Conservation (phyloP, 495 filamentous ascomycete genomes). For the Podospora didyma region DNA sequence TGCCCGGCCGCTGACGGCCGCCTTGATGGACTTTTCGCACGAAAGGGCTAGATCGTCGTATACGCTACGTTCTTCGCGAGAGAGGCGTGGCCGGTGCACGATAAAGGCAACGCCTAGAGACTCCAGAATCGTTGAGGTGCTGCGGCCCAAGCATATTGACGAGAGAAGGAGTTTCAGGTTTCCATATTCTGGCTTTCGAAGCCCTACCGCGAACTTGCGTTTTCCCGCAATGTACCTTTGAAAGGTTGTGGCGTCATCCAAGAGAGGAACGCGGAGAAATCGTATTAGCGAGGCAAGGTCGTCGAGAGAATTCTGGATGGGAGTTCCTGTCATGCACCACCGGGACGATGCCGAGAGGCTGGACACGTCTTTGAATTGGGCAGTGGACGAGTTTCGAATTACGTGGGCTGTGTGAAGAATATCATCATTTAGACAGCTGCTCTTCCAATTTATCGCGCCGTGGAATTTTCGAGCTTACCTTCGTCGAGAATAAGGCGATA, state of each 20-base stretch:
- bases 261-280: conserved; percentile 13
- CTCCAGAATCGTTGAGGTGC: conserved; percentile 16
- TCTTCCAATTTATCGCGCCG: no score
- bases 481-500: conserved; percentile 14
- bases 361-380: conserved; percentile 11
- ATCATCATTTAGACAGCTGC: no score
- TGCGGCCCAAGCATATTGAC: conserved; percentile 22
- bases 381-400: conserved; percentile 8
- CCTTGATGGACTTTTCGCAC: neutral
- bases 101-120: conserved; percentile 18
- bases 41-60: conserved; percentile 19
- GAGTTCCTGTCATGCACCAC: conserved; percentile 14
- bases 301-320: conserved; percentile 10
- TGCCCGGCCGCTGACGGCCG: neutral
- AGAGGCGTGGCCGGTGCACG: conserved; percentile 16
- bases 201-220: neutral
- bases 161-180: conserved; percentile 19
- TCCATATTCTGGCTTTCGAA: conserved; percentile 11
- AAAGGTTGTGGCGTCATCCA: conserved; percentile 17
- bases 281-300: conserved; percentile 6
- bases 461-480: conserved; percentile 5
- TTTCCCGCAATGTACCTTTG: neutral
- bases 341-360: conserved; percentile 21
- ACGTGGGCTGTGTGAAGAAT: conserved; percentile 6
- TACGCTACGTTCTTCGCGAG: conserved; percentile 18